Evolutionary conservation across 225 moss, liverwort and hornwort genomes (phyloP), one percentile per base, ranked within the genome.

Genomic region (Thuidium tamariscinum): DNA sequence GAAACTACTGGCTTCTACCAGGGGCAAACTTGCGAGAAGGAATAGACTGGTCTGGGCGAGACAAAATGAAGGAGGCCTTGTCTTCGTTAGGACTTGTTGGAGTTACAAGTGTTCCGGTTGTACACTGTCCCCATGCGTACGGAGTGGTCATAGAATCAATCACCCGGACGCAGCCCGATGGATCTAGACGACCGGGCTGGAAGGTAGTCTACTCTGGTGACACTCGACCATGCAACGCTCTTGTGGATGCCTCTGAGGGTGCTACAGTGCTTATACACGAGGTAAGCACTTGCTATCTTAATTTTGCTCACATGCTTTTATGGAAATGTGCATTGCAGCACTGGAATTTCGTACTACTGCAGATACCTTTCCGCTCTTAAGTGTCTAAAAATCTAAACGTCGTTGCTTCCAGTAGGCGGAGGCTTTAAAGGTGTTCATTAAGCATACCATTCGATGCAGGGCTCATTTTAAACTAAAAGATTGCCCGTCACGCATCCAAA

Each of bases 191-290:
- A 75, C 89, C 86, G 76, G 99, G 99, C 60, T 99, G 99, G 99
- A 97, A 97, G 91, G 94, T 96, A 62, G 99, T 96, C 26, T 99
- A 99, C 85, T 99, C 99, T 55, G 99, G 99, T 71, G 99, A 99
- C 86, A 99, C 99, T 49, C 91, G 99, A 55, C 99, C 99, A 27
- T 99, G 99, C 78, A 84, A 89, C 44, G 90, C 95, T n/a, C 97
- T 99, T 82, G 94, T 97, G 82, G 95, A 97, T 77, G 99, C 99
- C 57, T 97, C 97, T 42, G 89, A 88, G 77, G 97, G 93, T 72
- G 99, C 99, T 54, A 99, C 97, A 26, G 96, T 99, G 16, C 96
- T 99, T 56, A 99, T 99, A 79, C 99, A 99, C 70, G 99, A 99
- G 97, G 98, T 98, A 83, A 63, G 39, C 37, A 61, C 48, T 59